A percentile compares a stretch with the other conserved stretches of the same genome.
These are phyloP conservation scores for Herpetospermum pedunculosum DNA, from an alignment of 306 rosid species.

Conservation along the genomic window DNA sequence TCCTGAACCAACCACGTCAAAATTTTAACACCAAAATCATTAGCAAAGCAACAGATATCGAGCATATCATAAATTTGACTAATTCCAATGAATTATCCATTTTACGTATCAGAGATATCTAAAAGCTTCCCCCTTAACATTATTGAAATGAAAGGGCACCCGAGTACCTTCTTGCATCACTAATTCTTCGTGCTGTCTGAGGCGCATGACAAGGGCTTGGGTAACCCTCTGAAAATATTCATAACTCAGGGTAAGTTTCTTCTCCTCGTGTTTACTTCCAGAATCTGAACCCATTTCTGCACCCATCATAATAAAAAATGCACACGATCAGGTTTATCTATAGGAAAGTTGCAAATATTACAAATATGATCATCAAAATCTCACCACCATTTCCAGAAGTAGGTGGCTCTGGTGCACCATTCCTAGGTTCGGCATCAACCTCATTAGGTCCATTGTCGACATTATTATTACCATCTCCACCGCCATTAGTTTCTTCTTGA, in stretches of 20 bases:
- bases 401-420: slow-evolving; percentile 35
- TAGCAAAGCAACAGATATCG: neutral
- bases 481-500: slow-evolving; percentile 46
- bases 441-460: slow-evolving; percentile 21
- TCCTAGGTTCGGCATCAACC: slow-evolving; percentile 32
- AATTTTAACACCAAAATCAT: neutral
- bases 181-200: slow-evolving; percentile 84
- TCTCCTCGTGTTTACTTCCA: slow-evolving; percentile 35
- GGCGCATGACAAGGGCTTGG: slow-evolving; percentile 78
- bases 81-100: neutral
- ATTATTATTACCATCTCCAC: slow-evolving; percentile 18
- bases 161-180: slow-evolving; percentile 41
- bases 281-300: slow-evolving; percentile 39
- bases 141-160: slow-evolving; percentile 12
- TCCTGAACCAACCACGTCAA: slow-evolving; percentile 36
- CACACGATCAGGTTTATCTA: slow-evolving; percentile 4
- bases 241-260: slow-evolving; percentile 57
- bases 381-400: slow-evolving; percentile 42
- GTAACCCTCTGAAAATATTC: slow-evolving; percentile 82
- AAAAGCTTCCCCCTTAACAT: neutral
- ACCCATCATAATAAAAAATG: slow-evolving; percentile 18
- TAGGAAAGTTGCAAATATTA: neutral
- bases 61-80: neutral
- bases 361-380: slow-evolving; percentile 1
- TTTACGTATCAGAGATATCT: neutral